phyloP scores from a whole-genome alignment of 192 early-diverging fungal species.

The Gamsiella multidivaricata region DNA sequence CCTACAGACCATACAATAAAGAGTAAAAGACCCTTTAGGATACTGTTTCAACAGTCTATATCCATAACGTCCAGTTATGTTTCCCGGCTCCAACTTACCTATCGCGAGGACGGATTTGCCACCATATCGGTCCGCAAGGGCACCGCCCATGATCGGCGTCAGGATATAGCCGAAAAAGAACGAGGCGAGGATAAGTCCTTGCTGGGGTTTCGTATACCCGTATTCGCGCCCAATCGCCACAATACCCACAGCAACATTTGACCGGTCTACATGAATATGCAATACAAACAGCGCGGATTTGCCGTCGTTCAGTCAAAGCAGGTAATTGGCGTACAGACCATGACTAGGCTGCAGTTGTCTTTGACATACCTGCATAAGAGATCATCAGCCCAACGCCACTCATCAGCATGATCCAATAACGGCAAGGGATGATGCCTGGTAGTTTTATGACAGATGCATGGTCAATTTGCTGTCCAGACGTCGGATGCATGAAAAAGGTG shows the following conservation, averaged over 20 bases:
- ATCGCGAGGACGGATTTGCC: slow-evolving; percentile 46
- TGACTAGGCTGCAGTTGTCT: too few relatives aligned
- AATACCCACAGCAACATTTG: slow-evolving; percentile 55
- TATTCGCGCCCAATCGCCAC: slow-evolving; percentile 52
- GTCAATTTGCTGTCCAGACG: neutral
- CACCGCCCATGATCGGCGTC: slow-evolving; percentile 52
- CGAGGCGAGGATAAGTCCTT: slow-evolving; percentile 43
- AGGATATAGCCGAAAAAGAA: slow-evolving; percentile 55
- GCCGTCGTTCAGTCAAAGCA: neutral
- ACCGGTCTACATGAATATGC: slow-evolving; percentile 30
- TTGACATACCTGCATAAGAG: slow-evolving; percentile 41
- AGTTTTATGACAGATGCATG: neutral
- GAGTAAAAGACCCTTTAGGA: too few relatives aligned
- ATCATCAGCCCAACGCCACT: slow-evolving; percentile 36
- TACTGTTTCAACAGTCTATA: too few relatives aligned
- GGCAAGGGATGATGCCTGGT: slow-evolving; percentile 19
- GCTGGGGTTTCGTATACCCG: slow-evolving; percentile 29
- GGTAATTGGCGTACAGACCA: too few relatives aligned
- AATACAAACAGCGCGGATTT: too few relatives aligned
- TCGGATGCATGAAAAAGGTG: neutral
- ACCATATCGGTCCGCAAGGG: slow-evolving; percentile 51
- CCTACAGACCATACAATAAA: slow-evolving; percentile 20
- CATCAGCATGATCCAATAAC: slow-evolving; percentile 36
- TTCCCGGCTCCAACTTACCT: slow-evolving; percentile 23
- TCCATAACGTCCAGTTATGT: neutral